phyloP scores from a whole-genome alignment of 2,329 filamentous ascomycete species.

The Diplocarpon mali region DNA sequence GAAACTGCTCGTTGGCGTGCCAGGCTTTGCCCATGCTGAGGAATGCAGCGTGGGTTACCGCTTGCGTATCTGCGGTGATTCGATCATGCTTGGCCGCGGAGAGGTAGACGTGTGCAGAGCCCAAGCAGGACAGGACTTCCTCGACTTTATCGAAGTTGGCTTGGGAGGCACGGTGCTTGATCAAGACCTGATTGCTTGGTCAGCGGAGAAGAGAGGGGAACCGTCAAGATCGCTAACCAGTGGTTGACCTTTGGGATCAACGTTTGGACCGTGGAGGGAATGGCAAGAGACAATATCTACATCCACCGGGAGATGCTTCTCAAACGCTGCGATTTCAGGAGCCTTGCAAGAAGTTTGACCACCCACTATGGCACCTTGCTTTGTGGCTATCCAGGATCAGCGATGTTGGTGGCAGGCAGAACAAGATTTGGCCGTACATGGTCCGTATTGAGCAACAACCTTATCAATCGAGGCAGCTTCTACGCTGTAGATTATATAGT shows the following conservation, averaged over 20 bases:
- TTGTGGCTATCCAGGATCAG: constrained; percentile 56
- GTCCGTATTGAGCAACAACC: constrained; percentile 81
- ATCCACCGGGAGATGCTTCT: constrained; percentile 74
- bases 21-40: constrained; percentile 96
- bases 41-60: constrained; percentile 95
- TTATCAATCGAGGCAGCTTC: constrained; percentile 83
- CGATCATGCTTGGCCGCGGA: constrained; percentile 83
- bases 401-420: constrained; percentile 4
- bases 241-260: constrained; percentile 81
- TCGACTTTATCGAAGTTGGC: constrained; percentile 70
- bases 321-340: constrained; percentile 88
- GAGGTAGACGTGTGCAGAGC: constrained; percentile 78
- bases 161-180: constrained; percentile 80
- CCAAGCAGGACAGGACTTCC: constrained; percentile 68
- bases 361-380: constrained; percentile 87
- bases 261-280: constrained; percentile 85
- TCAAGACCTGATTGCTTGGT: constrained; percentile 47
- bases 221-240: constrained; percentile 42
- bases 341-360: constrained; percentile 98
- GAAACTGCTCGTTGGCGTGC: constrained; percentile 90
- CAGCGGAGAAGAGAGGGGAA: constrained; percentile 1
- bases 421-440: constrained; percentile 51
- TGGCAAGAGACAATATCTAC: constrained; percentile 93
- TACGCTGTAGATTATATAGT: constrained; percentile 98
- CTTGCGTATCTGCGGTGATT: constrained; percentile 96